Evolutionary conservation across 352 stramenopile genomes (phyloP).

Genomic region (Bremia lactucae): DNA sequence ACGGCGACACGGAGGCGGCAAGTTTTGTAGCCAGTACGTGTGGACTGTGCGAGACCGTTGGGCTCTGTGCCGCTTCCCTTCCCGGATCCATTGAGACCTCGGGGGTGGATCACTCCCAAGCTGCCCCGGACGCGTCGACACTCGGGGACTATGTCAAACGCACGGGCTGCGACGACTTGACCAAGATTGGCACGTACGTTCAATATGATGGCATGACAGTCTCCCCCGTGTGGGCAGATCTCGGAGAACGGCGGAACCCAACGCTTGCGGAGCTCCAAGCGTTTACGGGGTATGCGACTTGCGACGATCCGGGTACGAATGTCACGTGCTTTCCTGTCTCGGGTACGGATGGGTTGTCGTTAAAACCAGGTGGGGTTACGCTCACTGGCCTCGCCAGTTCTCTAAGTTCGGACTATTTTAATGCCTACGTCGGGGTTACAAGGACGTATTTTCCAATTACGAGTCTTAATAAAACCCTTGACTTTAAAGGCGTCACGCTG

Average conservation of each 20-base stretch:
- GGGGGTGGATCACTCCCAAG: slow-evolving; percentile 41
- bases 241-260: slow-evolving; percentile 44
- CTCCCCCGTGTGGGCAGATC: slow-evolving; percentile 37
- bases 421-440: slow-evolving; percentile 29
- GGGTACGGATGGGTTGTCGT: slow-evolving; percentile 30
- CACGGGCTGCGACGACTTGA: slow-evolving; percentile 55
- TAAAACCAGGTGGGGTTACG: slow-evolving; percentile 31
- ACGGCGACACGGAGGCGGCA: slow-evolving; percentile 25
- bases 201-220: slow-evolving; percentile 43
- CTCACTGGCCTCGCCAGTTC: slow-evolving; percentile 40
- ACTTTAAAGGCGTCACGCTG: slow-evolving; percentile 38
- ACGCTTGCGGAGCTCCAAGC: slow-evolving; percentile 43
- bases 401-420: slow-evolving; percentile 13
- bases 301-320: slow-evolving; percentile 30
- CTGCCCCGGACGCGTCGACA: slow-evolving; percentile 18
- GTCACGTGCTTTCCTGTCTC: slow-evolving; percentile 41
- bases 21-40: slow-evolving; percentile 27
- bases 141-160: slow-evolving; percentile 43
- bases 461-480: slow-evolving; percentile 26
- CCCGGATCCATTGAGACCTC: slow-evolving; percentile 43
- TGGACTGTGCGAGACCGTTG: slow-evolving; percentile 29
- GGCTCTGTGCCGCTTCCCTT: slow-evolving; percentile 50
- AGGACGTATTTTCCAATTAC: slow-evolving; percentile 41
- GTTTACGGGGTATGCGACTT: slow-evolving; percentile 50
- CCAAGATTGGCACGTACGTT: slow-evolving; percentile 49